These are phyloP conservation scores for Lecanicillium sp. DNA, from an alignment of 2,329 filamentous ascomycete genomes.

Conservation along the genomic window DNA sequence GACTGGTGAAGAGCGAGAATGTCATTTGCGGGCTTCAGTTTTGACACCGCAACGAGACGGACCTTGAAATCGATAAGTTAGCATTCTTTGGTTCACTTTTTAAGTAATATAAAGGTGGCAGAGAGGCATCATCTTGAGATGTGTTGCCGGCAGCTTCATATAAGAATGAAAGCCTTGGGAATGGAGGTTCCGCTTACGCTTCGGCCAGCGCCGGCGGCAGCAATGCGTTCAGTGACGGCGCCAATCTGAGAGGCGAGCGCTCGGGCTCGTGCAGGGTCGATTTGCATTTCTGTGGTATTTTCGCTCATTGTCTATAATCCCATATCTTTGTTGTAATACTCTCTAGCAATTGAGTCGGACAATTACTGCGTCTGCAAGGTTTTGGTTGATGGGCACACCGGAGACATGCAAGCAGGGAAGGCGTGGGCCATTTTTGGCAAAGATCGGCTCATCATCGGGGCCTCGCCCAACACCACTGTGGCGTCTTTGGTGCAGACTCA, in stretches of 20 bases:
- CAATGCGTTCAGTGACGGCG: conserved; percentile 50
- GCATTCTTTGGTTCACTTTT: too few species aligned
- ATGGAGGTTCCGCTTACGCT: conserved; percentile 35
- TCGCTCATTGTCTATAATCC: conserved; percentile 32
- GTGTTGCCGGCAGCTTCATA: conserved; percentile 1
- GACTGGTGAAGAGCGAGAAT: conserved; percentile 72
- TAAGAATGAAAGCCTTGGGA: too few species aligned
- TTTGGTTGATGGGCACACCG: too few species aligned
- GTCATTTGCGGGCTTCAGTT: conserved; percentile 89
- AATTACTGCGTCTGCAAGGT: too few species aligned
- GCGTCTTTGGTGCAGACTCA: too few species aligned
- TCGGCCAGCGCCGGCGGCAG: conserved; percentile 43
- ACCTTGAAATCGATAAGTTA: conserved; percentile 41
- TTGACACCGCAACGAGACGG: conserved; percentile 89
- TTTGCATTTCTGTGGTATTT: conserved; percentile 45
- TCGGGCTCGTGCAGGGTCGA: conserved; percentile 54
- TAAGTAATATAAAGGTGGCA: too few species aligned
- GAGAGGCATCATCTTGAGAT: too few species aligned
- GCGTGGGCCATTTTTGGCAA: too few species aligned
- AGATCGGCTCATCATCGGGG: conserved; percentile 26
- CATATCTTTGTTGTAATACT: neutral
- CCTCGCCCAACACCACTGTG: conserved; percentile 8
- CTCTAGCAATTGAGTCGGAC: too few species aligned
- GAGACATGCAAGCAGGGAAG: too few species aligned
- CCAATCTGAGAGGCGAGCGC: conserved; percentile 55